These are phyloP conservation scores for Pseudozyma sp. DNA, from an alignment of 1,284 basidiomycete species.

Conservation along the genomic window DNA sequence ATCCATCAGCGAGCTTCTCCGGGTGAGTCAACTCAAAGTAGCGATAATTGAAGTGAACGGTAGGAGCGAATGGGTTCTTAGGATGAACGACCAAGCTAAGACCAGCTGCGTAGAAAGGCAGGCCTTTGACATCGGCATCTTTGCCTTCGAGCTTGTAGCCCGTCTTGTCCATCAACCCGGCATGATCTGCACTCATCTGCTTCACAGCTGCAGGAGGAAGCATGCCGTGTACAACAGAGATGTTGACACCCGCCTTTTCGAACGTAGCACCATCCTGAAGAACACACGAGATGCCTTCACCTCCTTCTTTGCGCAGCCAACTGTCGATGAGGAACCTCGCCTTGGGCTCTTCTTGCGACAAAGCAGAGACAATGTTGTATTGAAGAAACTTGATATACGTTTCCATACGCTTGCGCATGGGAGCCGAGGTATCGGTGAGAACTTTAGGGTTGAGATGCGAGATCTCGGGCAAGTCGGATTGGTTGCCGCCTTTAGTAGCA, in stretches of 20 bases:
- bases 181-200: slow-evolving; percentile 94
- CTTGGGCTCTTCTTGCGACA: slow-evolving; percentile 80
- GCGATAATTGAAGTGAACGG: slow-evolving; percentile 96
- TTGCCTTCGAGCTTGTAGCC: slow-evolving; percentile 61
- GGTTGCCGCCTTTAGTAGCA: slow-evolving; percentile 45
- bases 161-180: slow-evolving; percentile 70
- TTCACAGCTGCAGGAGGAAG: slow-evolving; percentile 88
- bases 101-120: slow-evolving; percentile 95
- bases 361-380: slow-evolving; percentile 80
- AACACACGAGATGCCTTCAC: slow-evolving; percentile 87
- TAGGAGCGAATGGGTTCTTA: slow-evolving; percentile 79
- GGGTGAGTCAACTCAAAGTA: slow-evolving; percentile 82
- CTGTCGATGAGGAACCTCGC: slow-evolving; percentile 83
- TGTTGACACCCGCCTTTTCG: slow-evolving; percentile 97
- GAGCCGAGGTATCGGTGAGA: slow-evolving; percentile 49
- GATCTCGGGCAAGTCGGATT: slow-evolving; percentile 60
- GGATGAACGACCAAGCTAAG: slow-evolving; percentile 94
- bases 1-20: slow-evolving; percentile 63
- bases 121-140: slow-evolving; percentile 74
- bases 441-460: slow-evolving; percentile 55
- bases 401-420: slow-evolving; percentile 79
- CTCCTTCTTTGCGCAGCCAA: slow-evolving; percentile 86
- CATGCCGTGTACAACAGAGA: slow-evolving; percentile 88
- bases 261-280: slow-evolving; percentile 81
- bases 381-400: slow-evolving; percentile 84